phyloP scores from a whole-genome alignment of 352 stramenopile species.

The Pythium monospermum region DNA sequence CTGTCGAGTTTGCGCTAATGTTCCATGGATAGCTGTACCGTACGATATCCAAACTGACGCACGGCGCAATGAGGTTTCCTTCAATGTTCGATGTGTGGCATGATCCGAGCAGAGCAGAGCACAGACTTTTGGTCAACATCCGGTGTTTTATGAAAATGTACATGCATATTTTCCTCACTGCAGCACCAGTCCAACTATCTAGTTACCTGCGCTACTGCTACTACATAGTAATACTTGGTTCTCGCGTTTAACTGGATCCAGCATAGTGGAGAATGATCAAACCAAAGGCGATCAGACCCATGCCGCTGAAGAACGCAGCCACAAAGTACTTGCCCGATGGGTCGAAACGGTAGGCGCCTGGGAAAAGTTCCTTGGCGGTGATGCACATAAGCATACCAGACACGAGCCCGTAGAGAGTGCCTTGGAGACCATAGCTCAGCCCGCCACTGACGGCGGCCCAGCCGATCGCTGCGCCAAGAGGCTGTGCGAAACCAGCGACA shows the following conservation, averaged over 20 bases:
- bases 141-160: too few species aligned
- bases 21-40: too few species aligned
- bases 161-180: too few species aligned
- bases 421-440: conserved; percentile 82
- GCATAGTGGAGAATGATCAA: conserved; percentile 70
- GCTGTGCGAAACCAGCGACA: conserved; percentile 88
- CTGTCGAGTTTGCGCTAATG: too few species aligned
- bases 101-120: too few species aligned
- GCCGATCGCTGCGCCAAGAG: conserved; percentile 87
- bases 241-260: conserved; percentile 21
- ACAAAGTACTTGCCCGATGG: conserved; percentile 69
- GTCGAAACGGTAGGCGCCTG: conserved; percentile 33
- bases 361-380: conserved; percentile 81
- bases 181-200: too few species aligned
- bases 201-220: too few species aligned
- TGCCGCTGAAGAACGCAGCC: conserved; percentile 65
- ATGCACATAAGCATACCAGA: conserved; percentile 76
- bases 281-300: conserved; percentile 80
- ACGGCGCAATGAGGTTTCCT: too few species aligned
- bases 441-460: conserved; percentile 44
- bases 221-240: background rate
- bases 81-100: too few species aligned
- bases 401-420: conserved; percentile 78
- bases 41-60: too few species aligned
- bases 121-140: too few species aligned